Evolutionary conservation across 129 eudicot species (phyloP).

Genomic region (Centrapalus pauciflorus): DNA sequence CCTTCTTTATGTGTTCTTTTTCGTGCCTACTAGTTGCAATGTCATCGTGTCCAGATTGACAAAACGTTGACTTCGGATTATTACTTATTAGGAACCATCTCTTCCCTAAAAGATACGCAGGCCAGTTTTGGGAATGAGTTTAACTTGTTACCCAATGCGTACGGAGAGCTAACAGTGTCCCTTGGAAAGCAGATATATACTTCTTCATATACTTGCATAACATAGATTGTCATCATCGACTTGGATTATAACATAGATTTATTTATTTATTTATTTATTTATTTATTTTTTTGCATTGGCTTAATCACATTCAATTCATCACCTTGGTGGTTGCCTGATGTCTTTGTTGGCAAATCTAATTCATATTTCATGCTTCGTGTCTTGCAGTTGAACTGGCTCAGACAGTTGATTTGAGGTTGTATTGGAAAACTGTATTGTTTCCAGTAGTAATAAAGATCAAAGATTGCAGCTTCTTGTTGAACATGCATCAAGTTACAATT

Average conservation of each 20-base stretch:
- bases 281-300: neutral
- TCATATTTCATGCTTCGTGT: neutral
- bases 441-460: slow-evolving; percentile 27
- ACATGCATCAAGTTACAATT: slow-evolving; percentile 22
- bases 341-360: neutral
- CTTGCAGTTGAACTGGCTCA: slow-evolving; percentile 25
- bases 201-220: neutral
- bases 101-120: neutral
- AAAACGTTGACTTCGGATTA: neutral
- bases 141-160: neutral
- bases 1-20: neutral
- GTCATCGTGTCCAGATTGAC: neutral
- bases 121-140: neutral
- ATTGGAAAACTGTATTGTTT: slow-evolving; percentile 2
- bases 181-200: neutral
- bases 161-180: neutral
- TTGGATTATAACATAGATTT: neutral
- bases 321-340: neutral
- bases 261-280: too few species aligned
- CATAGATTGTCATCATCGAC: neutral
- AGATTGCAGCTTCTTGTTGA: slow-evolving; percentile 15
- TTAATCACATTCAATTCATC: neutral
- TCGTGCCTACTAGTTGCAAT: slow-evolving; percentile 1
- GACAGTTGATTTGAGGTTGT: slow-evolving; percentile 6
- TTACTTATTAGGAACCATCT: neutral